These are phyloP conservation scores for Fusarium sp. DNA, from an alignment of 2,329 filamentous ascomycete genomes.

Conservation along the genomic window DNA sequence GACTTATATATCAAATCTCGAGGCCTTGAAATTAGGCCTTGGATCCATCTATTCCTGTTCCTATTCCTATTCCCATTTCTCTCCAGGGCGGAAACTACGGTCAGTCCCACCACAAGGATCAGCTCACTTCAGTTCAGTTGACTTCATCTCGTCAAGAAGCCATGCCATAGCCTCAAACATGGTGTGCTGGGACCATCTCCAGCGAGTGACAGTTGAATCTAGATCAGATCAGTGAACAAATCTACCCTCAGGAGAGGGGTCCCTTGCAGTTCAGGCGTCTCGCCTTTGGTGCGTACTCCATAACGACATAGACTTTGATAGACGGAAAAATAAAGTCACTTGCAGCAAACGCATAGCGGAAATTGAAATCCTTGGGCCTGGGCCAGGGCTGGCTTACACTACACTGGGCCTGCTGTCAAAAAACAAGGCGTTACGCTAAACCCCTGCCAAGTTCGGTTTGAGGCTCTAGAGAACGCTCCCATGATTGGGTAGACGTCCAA, in stretches of 20 bases:
- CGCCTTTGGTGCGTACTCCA: slow-evolving; percentile 18
- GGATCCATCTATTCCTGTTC: not conserved
- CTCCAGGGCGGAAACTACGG: slow-evolving; percentile 5
- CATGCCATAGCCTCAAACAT: slow-evolving; percentile 26
- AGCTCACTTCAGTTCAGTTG: not conserved
- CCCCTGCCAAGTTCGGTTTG: slow-evolving; percentile 25
- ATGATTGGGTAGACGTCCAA: slow-evolving; percentile 27
- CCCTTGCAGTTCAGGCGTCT: slow-evolving; percentile 23
- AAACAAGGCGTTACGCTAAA: slow-evolving; percentile 17
- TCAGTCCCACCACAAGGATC: slow-evolving; percentile 5
- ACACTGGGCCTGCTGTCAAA: slow-evolving; percentile 22
- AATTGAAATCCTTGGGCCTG: slow-evolving; percentile 26
- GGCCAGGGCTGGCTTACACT: slow-evolving; percentile 2
- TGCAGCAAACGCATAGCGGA: slow-evolving; percentile 19
- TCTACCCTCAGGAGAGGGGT: not conserved
- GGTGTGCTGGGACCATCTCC: slow-evolving; percentile 20
- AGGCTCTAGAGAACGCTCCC: slow-evolving; percentile 26
- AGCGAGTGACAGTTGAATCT: slow-evolving; percentile 16
- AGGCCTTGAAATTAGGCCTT: not conserved
- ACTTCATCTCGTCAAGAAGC: slow-evolving; percentile 20
- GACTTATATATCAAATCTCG: slow-evolving; percentile 41
- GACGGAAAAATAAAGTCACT: slow-evolving; percentile 35
- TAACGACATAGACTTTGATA: slow-evolving; percentile 32
- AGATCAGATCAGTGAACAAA: slow-evolving; percentile 23
- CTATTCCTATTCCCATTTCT: not conserved